A percentile compares a stretch with the other conserved stretches of the same genome.
phyloP scores from a whole-genome alignment of 192 early-diverging fungal species.

The Linnemannia elongata region DNA sequence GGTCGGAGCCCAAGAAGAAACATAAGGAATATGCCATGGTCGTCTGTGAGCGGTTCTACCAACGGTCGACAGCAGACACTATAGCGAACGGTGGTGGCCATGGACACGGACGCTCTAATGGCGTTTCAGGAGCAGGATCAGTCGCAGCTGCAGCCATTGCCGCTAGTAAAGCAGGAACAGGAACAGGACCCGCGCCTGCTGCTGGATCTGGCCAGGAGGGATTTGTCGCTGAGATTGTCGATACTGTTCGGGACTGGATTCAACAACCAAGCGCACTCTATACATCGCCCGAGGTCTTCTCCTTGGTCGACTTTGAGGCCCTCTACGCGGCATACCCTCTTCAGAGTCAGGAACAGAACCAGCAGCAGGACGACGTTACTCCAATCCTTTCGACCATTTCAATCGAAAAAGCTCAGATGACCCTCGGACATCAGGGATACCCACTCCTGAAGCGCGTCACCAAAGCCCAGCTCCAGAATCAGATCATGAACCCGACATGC shows the following conservation, averaged over 20 bases:
- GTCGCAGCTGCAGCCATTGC: slow-evolving; percentile 49
- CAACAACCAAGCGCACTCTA: slow-evolving; percentile 61
- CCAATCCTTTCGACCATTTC: slow-evolving; percentile 74
- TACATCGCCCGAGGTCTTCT: slow-evolving; percentile 63
- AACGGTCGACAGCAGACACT: slow-evolving; percentile 49
- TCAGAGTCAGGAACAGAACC: slow-evolving; percentile 71
- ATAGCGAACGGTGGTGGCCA: slow-evolving; percentile 4
- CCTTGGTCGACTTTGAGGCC: slow-evolving; percentile 63
- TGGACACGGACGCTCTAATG: slow-evolving; percentile 17
- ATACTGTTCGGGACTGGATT: slow-evolving; percentile 59
- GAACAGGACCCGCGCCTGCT: slow-evolving; percentile 18
- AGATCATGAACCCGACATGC: slow-evolving; percentile 77
- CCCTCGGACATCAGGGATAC: slow-evolving; percentile 72
- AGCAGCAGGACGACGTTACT: slow-evolving; percentile 62
- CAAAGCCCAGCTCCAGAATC: slow-evolving; percentile 73
- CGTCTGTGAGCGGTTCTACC: slow-evolving; percentile 52
- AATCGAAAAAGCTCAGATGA: slow-evolving; percentile 74
- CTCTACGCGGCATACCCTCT: slow-evolving; percentile 52
- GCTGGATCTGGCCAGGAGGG: slow-evolving; percentile 29
- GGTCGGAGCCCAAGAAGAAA: slow-evolving; percentile 40
- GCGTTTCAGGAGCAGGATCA: slow-evolving; percentile 37
- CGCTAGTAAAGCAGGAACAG: slow-evolving; percentile 49
- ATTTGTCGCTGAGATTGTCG: slow-evolving; percentile 52
- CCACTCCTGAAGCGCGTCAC: slow-evolving; percentile 78
- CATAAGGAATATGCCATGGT: slow-evolving; percentile 57